A percentile compares a stretch with the other conserved stretches of the same genome.
Conservation (phyloP, 176 grass and related monocot species). For the Themeda triandra region DNA sequence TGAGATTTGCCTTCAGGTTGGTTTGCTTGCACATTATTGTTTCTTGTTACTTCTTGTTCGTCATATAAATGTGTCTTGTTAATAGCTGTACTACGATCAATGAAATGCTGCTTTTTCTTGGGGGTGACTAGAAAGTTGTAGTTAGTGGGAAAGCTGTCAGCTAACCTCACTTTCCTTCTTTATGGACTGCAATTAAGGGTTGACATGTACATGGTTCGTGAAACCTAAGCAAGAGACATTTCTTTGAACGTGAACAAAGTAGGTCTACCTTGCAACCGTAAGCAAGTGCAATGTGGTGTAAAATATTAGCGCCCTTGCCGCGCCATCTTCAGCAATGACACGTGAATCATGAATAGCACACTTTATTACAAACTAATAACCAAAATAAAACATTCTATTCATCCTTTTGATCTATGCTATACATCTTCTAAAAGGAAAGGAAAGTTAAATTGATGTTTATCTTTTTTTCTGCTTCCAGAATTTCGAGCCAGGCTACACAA, state of each 20-base stretch:
- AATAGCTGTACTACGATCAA: not conserved
- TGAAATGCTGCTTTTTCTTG: not conserved
- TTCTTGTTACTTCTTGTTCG: not conserved
- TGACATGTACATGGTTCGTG: slow-evolving; percentile 21
- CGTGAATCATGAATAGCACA: not conserved
- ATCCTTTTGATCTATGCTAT: not conserved
- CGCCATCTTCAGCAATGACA: not conserved
- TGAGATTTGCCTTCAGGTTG: slow-evolving; percentile 93
- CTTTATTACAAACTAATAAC: not conserved
- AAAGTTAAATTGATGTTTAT: not conserved
- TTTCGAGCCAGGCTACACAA: slow-evolving; percentile 69
- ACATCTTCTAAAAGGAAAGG: not conserved
- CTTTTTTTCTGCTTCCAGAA: slow-evolving; percentile 50
- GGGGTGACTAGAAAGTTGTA: not conserved
- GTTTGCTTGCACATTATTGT: not conserved
- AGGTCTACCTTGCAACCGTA: slow-evolving; percentile 25
- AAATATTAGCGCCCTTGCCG: not conserved
- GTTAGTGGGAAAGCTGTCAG: not conserved
- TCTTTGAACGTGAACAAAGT: slow-evolving; percentile 33
- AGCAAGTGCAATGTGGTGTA: slow-evolving; percentile 4
- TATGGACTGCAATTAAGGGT: slow-evolving; percentile 8
- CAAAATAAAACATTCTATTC: not conserved
- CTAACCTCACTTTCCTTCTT: not conserved
- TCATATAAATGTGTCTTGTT: not conserved
- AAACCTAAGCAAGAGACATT: slow-evolving; percentile 15